phyloP scores from a whole-genome alignment of 2,329 filamentous ascomycete genomes.

The Thelonectria blattea region DNA sequence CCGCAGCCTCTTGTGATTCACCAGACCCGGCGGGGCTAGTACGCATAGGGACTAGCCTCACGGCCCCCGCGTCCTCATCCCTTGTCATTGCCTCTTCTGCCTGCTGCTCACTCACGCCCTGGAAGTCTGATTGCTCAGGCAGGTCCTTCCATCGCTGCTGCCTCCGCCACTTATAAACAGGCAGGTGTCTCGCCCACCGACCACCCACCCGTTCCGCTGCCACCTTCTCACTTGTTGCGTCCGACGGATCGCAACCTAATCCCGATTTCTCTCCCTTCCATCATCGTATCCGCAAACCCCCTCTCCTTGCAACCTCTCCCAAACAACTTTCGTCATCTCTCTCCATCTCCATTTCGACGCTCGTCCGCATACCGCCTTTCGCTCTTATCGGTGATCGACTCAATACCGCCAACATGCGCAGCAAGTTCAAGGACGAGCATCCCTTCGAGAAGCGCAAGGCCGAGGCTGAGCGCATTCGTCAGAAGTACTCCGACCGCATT shows the following conservation, averaged over 20 bases:
- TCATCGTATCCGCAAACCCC: constrained; percentile 24
- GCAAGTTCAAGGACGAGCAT: constrained; percentile 99
- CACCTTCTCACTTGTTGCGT: constrained; percentile 35
- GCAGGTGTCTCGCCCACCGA: constrained; percentile 33
- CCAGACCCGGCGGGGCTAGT: constrained; percentile 21
- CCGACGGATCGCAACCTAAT: constrained; percentile 38
- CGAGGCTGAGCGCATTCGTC: constrained; percentile 97
- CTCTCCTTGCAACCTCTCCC: constrained; percentile 2
- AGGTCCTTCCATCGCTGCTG: constrained; percentile 25
- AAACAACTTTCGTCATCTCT: constrained; percentile 16
- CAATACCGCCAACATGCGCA: constrained; percentile 75
- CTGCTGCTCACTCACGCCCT: constrained; percentile 20
- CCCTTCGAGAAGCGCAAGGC: constrained; percentile 99
- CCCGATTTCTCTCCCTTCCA: constrained; percentile 33
- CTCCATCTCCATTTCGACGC: constrained; percentile 17
- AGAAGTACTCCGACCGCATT: constrained; percentile 98
- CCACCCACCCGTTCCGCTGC: constrained; percentile 38
- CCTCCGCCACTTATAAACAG: constrained; percentile 26
- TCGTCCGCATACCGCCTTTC: constrained; percentile 27
- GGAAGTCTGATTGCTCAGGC: constrained; percentile 1
- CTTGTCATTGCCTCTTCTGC: constrained; percentile 34
- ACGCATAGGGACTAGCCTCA: constrained; percentile 24
- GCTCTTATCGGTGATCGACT: constrained; percentile 24
- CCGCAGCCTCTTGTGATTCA: constrained; percentile 38
- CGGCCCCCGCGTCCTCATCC: constrained; percentile 34